Evolutionary conservation across 1,284 basidiomycete species (phyloP), one percentile per base, ranked within the genome.

Genomic region (Apiotrichum laibachii): DNA sequence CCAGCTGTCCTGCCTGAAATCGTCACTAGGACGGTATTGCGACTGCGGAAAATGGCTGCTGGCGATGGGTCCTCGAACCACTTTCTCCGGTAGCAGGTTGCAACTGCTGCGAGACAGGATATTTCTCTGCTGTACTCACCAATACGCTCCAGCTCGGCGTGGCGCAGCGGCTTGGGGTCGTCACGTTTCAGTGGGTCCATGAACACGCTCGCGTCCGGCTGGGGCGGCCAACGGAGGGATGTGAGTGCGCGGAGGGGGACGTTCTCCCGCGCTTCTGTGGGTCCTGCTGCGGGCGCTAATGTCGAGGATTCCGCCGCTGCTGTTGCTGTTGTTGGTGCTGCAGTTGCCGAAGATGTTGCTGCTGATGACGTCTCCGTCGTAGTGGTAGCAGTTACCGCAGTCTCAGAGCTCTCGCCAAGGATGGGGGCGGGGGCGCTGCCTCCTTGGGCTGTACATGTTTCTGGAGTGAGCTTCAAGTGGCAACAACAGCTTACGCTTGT

Each of bases 81-180:
- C n/a, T n/a, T n/a, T n/a, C n/a, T n/a, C n/a, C n/a, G n/a, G n/a
- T n/a, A n/a, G n/a, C n/a, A n/a, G n/a, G n/a, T n/a, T n/a, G n/a
- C n/a, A n/a, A n/a, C n/a, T n/a, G n/a, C n/a, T n/a, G n/a, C n/a
- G n/a, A n/a, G n/a, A n/a, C n/a, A n/a, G n/a, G n/a, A n/a, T n/a
- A n/a, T n/a, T n/a, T n/a, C n/a, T n/a, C n/a, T n/a, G n/a, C n/a
- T 12, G 21, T 34, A 67, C 76, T 40, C 19, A 74, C 75, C 73
- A 44, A 78, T 75, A 1, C 73, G 70, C 48, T 76, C 60, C 1
- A 78, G 68, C 64, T 78, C 73, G 26, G 71, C 67, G 2, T 65
- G 63, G 1, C 72, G 64, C 7, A 78, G 63, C 1, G 75, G 77
- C 49, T 78, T 78, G 0, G 77, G 75, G 55, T 77, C 73, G 42